Conservation (phyloP, 2,329 filamentous ascomycete species). For the Stemphylium beticola region DNA sequence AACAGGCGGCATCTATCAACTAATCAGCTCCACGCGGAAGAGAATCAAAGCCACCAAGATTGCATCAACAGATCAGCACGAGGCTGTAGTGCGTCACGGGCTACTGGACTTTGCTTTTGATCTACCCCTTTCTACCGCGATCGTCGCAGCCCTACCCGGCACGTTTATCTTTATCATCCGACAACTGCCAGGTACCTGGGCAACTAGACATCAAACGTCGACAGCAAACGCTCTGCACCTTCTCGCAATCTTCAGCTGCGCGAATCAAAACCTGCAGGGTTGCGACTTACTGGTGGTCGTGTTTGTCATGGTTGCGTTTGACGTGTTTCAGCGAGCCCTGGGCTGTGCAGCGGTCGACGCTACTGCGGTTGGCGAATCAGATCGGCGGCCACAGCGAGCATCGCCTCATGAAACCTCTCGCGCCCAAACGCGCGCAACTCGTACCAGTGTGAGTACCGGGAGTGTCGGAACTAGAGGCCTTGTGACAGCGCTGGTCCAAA, state of each 20-base stretch:
- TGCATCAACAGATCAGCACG: constrained; percentile 16
- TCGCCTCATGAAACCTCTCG: constrained; percentile 37
- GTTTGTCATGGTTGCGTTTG: constrained; percentile 43
- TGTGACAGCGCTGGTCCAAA: constrained; percentile 3
- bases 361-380: constrained; percentile 23
- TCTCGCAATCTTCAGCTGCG: constrained; percentile 31
- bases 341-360: constrained; percentile 16
- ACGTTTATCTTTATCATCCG: constrained; percentile 23
- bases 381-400: constrained; percentile 13
- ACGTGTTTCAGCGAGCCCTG: constrained; percentile 33
- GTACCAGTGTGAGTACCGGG: constrained; percentile 25
- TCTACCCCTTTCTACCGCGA: constrained; percentile 26
- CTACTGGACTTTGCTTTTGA: constrained; percentile 23
- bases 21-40: constrained; percentile 20
- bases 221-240: constrained; percentile 31
- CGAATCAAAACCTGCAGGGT: constrained; percentile 23
- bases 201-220: constrained; percentile 27
- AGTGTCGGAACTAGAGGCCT: constrained; percentile 14
- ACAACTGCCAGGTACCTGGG: constrained; percentile 26
- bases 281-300: constrained; percentile 32
- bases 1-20: constrained; percentile 14
- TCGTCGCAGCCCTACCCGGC: constrained; percentile 28
- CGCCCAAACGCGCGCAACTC: constrained; percentile 24
- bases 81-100: constrained; percentile 19
- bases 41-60: constrained; percentile 10